Evolutionary conservation across 2,329 filamentous ascomycete species (phyloP).

Genomic region (Neoascochyta sp.): DNA sequence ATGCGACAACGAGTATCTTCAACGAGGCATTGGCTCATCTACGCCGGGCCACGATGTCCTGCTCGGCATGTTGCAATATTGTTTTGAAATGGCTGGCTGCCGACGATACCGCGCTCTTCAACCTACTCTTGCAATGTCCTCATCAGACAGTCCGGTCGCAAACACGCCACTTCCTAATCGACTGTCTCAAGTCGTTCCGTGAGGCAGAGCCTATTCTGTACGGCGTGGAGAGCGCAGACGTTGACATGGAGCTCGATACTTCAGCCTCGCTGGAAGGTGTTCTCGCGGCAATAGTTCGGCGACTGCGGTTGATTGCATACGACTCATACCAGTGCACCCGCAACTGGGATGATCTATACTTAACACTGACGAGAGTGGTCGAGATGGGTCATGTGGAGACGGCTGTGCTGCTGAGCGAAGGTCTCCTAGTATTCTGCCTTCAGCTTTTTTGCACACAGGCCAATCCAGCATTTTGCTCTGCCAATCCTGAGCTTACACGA

Average conservation of each 20-base stretch:
- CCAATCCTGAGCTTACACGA: constrained; percentile 21
- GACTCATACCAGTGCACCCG: constrained; percentile 19
- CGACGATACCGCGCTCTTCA: constrained; percentile 57
- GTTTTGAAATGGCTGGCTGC: constrained; percentile 60
- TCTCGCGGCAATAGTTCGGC: constrained; percentile 15
- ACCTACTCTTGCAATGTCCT: constrained; percentile 50
- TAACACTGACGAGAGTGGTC: constrained; percentile 26
- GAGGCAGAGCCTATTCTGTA: constrained; percentile 31
- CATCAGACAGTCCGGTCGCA: constrained; percentile 29
- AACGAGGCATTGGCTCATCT: constrained; percentile 54
- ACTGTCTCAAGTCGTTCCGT: constrained; percentile 30
- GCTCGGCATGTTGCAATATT: constrained; percentile 53
- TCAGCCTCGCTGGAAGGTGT: constrained; percentile 11
- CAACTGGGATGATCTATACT: constrained; percentile 38
- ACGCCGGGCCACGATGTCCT: constrained; percentile 51
- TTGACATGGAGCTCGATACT: constrained; percentile 24
- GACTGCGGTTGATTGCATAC: constrained; percentile 20
- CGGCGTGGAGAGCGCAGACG: constrained; percentile 23
- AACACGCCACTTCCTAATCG: constrained; percentile 27
- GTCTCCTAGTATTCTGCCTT: constrained; percentile 29
- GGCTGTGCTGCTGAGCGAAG: constrained; percentile 22
- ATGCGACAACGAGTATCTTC: constrained; percentile 65
- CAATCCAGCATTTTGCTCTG: constrained; percentile 9
- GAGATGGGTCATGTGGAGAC: constrained; percentile 29
- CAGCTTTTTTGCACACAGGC: constrained; percentile 30